phyloP scores from a whole-genome alignment of 176 grass and related monocot genomes.

The Olyra latifolia region DNA sequence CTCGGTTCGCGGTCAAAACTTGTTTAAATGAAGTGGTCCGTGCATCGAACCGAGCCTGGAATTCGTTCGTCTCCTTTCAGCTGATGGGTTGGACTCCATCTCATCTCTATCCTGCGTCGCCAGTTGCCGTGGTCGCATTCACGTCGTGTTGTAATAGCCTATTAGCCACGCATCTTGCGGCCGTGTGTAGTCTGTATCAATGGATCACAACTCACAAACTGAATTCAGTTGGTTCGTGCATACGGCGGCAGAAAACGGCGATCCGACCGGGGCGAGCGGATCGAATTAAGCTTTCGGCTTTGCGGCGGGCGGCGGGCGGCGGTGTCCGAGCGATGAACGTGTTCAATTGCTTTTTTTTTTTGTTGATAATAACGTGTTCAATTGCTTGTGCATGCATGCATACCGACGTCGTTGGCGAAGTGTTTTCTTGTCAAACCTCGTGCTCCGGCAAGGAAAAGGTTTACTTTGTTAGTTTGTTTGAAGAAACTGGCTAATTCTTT shows the following conservation, averaged over 20 bases:
- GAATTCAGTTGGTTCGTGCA: not conserved
- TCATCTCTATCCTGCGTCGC: not conserved
- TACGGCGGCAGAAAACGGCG: not conserved
- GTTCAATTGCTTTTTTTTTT: not conserved
- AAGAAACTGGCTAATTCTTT: constrained; percentile 26
- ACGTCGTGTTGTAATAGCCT: not conserved
- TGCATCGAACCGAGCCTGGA: not conserved
- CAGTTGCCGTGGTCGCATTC: not conserved
- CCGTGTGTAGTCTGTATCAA: too few relatives aligned
- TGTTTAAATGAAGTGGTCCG: constrained; percentile 26
- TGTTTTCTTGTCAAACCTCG: constrained; percentile 34
- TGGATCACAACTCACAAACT: not conserved
- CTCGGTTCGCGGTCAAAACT: constrained; percentile 24
- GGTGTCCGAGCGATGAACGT: not conserved
- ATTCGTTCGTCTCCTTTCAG: too few relatives aligned
- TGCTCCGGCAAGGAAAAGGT: not conserved
- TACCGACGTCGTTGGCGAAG: constrained; percentile 34
- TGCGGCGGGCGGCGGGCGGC: constrained; percentile 1
- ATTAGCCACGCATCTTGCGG: not conserved
- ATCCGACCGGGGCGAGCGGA: not conserved
- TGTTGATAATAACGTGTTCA: not conserved
- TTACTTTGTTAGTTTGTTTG: constrained; percentile 35
- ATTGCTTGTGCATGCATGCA: not conserved
- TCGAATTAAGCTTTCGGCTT: not conserved
- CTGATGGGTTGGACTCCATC: not conserved